Base-by-base conservation (phyloP, 768 basidiomycete species). In the Thelephora ganbajun region DNA sequence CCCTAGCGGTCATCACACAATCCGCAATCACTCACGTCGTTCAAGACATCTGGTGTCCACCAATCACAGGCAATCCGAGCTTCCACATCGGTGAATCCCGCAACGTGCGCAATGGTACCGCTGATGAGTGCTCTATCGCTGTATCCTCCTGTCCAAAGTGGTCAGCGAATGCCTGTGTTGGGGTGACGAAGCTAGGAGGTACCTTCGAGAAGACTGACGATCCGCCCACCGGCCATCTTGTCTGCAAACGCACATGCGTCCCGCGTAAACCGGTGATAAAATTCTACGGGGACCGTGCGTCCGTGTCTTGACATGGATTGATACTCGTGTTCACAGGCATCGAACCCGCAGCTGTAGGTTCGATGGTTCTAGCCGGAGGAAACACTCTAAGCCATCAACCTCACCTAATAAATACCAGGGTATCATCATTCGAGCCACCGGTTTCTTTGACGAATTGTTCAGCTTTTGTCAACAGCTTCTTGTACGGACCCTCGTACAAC, bases 121-220 rank as follows among this genome's bases (percentile, higher is more conserved):
- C 85, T 90, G 5, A 69, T 78, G 47, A 98, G 68, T 0, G 94
- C 92, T 5, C 83, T 73, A 60, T 97, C 91, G 55, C 87, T 88
- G 14, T 41, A 41, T 9, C 39, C 39, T 9, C 39, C 39, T 41
- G 14, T 14, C 1, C 16, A 41, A 9, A 41, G 22, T 16, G 14
- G 22, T 18, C 9, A 9, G 26, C 9, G 26, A 30, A 30, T 4
- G 26, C 26, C 9, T 4, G 26, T 30, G 14, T 14, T 5, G 18
- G 39, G 22, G 2, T 14, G 14, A 2, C 14, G 39, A 14, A n/a
- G 39, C 14, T 41, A 4, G 57, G 97, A 97, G 1, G 93, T 94
- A 1, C 94, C 94, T 65, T 99, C 94, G 1, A 99, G 76, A 0
- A 97, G 86, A 54, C 88, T 91, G 35, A 98, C 70, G 5, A 94